phyloP scores from a whole-genome alignment of 192 early-diverging fungal species.

The Coemansia sp. region DNA sequence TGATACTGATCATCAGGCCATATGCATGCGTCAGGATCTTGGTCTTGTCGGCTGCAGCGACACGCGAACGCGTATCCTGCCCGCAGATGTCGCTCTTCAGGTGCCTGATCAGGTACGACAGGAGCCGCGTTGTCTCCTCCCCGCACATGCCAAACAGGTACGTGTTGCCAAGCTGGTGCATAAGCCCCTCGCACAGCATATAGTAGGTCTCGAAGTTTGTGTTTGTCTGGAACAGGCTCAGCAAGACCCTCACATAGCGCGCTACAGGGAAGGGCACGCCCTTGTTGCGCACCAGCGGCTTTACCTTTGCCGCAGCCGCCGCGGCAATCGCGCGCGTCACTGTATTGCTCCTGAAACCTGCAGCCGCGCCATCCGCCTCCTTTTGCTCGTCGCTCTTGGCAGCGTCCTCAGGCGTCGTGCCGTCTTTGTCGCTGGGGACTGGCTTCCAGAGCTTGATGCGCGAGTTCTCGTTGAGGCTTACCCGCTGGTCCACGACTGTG shows the following conservation, averaged over 20 bases:
- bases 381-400: neutral
- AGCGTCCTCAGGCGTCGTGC: neutral
- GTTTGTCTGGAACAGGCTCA: conserved; percentile 65
- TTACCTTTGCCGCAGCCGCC: neutral
- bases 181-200: conserved; percentile 64
- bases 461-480: conserved; percentile 45
- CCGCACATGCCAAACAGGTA: conserved; percentile 68
- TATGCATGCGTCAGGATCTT: conserved; percentile 21
- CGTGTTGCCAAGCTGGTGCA: conserved; percentile 71
- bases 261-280: conserved; percentile 53
- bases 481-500: conserved; percentile 52
- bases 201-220: conserved; percentile 70
- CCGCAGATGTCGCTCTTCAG: conserved; percentile 38
- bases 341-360: neutral
- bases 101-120: conserved; percentile 69
- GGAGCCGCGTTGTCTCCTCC: conserved; percentile 55
- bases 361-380: neutral
- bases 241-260: conserved; percentile 60
- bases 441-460: conserved; percentile 29
- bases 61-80: conserved; percentile 19
- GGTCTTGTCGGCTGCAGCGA: conserved; percentile 26
- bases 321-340: neutral
- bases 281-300: neutral
- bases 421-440: neutral
- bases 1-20: conserved; percentile 32